Base-by-base conservation (phyloP, 208 protist genomes). In the Naegleria lovaniensis region DNA sequence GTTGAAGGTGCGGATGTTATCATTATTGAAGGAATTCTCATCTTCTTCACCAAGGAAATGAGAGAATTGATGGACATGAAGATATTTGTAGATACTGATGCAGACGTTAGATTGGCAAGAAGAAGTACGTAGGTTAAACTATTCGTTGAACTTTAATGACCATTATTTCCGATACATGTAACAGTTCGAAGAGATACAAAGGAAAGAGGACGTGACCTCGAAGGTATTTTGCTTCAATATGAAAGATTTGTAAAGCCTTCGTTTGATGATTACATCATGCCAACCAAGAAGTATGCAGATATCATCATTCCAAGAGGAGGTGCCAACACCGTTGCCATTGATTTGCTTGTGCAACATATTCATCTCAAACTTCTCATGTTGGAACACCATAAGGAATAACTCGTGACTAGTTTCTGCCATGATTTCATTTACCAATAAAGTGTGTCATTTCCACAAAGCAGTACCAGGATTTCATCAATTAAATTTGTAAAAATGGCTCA, bases 1-100 rank as follows among this genome's bases (percentile, higher is more conserved):
- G 90, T 97, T 83, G 92, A 93, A 41, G 95, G 94, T 79, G 95
- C 94, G 13, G 93, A 96, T 76, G 93, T 98, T 1, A 95, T 98
- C 40, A 92, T 98, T 58, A 94, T 98, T 48, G 97, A 98, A 91
- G 96, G 96, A 39, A 98, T 98, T 91, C 92, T 98, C 11, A 90
- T 96, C 19, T 95, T 97, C 51, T 93, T 95, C 41, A 92, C 95
- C 79, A 90, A 90, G 29, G 89, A 92, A 43, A 58, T 98, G 15
- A 90, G 93, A 2, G 88, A 93, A 29, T 89, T 96, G 29, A 95
- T 98, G 92, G 95, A 97, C 91, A 94, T 97, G 88, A 96, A 94
- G 59, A 93, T 98, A 52, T 98, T 97, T 91, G 96, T 98, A 5
- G 96, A 98, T 90, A 95, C 95, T 2, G 96, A 97, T 85, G 94